Conservation (phyloP, 441 rosid genomes). For the Breynia disticha region DNA sequence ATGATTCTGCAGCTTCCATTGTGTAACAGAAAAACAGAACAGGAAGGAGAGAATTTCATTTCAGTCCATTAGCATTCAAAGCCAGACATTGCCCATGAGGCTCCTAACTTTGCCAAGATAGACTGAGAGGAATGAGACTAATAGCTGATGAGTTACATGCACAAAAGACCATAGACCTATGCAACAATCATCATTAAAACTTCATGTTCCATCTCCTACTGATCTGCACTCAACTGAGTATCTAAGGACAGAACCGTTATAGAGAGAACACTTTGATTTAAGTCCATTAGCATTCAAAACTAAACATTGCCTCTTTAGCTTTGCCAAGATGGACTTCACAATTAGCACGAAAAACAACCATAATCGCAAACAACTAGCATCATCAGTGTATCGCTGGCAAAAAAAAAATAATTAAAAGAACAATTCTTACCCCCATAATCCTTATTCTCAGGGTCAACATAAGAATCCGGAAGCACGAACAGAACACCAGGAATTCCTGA, state of each 20-base stretch:
- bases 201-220: constrained; percentile 21
- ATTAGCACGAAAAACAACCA: not conserved
- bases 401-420: not conserved
- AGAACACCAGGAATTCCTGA: constrained; percentile 82
- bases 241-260: constrained; percentile 17
- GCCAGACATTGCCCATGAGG: constrained; percentile 29
- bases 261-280: constrained; percentile 11
- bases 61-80: constrained; percentile 55
- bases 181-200: not conserved
- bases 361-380: not conserved
- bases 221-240: constrained; percentile 19
- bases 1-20: constrained; percentile 24
- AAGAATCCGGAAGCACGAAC: constrained; percentile 89
- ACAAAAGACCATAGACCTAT: too few relatives aligned
- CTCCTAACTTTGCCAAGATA: constrained; percentile 52
- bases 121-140: constrained; percentile 9
- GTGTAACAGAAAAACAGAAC: constrained; percentile 15
- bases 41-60: constrained; percentile 16
- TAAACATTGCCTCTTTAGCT: constrained; percentile 28
- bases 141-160: too few relatives aligned
- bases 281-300: constrained; percentile 62
- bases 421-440: constrained; percentile 75
- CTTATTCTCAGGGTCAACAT: constrained; percentile 78
- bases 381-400: not conserved
- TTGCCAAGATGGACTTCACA: constrained; percentile 31